Evolutionary conservation across 768 basidiomycete species (phyloP), one percentile per base, ranked within the genome.

Genomic region (Trametes elegans): DNA sequence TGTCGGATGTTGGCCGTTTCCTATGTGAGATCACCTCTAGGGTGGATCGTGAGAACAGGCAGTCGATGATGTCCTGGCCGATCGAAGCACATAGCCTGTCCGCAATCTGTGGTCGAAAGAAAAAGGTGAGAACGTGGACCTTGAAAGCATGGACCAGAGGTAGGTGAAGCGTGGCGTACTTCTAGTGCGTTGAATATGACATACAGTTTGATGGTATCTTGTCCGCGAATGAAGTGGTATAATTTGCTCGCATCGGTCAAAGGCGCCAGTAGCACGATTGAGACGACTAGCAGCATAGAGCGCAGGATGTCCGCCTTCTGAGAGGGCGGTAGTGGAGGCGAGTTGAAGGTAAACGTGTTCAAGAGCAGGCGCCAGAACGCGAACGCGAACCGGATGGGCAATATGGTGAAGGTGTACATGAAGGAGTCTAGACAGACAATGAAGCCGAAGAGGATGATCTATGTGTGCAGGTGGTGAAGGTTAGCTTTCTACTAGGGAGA

Each of bases 141-240:
- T n/a, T 11, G 2, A 9, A 21, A n/a, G 41, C 16, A 9, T 5
- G n/a, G 14, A 1, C 13, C 16, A 24, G 9, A 19, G 16, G 38
- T 46, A 13, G 31, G 45, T 18, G 34, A 36, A 34, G 10, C n/a
- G 60, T n/a, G 19, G 68, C 84, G 53, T 70, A 96, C 96, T 81
- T 99, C 97, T 7, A 99, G 79, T 10, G 94, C 95, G 70, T 98
- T 98, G 74, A 98, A 99, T 46, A 99, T 96, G 56, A 99, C 97
- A 74, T 98, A 98, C 44, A 99, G 73, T 74, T 98, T 99, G 74
- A 99, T 96, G 2, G 93, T 97, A 63, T 99, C 97, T 71, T 98
- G 97, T 0, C 95, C 96, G 19, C 97, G 85, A 51, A 99, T 98
- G 14, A 88, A 88, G 65, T 99, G 97, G 64, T 99, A 99, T 62